Conservation (phyloP, 805 yeast genomes). For the Zygosaccharomyces kombuchaensis region DNA sequence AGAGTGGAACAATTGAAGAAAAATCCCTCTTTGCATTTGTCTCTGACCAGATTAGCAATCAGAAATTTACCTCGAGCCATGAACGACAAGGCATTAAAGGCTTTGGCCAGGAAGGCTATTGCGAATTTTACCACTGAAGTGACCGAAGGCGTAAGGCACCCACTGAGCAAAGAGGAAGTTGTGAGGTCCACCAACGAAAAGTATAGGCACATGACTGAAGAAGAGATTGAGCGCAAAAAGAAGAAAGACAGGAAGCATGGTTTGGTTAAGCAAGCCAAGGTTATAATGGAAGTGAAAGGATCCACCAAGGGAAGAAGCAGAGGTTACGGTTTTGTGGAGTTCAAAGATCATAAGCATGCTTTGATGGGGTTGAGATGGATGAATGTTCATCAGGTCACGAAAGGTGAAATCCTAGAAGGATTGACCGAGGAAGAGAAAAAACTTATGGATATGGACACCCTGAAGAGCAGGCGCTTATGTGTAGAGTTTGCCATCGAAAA, state of each 20-base stretch:
- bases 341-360: slow-evolving; percentile 85
- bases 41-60: slow-evolving; percentile 92
- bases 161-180: slow-evolving; percentile 84
- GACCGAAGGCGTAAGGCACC: slow-evolving; percentile 66
- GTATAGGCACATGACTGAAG: slow-evolving; percentile 37
- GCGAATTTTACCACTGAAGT: slow-evolving; percentile 93
- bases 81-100: slow-evolving; percentile 84
- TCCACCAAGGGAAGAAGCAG: slow-evolving; percentile 83
- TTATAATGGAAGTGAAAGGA: slow-evolving; percentile 88
- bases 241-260: slow-evolving; percentile 75
- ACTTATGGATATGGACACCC: slow-evolving; percentile 48
- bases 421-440: slow-evolving; percentile 63
- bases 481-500: slow-evolving; percentile 96
- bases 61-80: slow-evolving; percentile 91
- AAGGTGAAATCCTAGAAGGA: slow-evolving; percentile 68
- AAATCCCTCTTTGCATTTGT: slow-evolving; percentile 86
- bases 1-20: slow-evolving; percentile 87
- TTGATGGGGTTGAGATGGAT: slow-evolving; percentile 96
- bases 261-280: slow-evolving; percentile 89
- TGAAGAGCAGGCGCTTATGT: slow-evolving; percentile 67
- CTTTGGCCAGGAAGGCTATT: slow-evolving; percentile 89
- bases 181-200: slow-evolving; percentile 72
- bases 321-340: slow-evolving; percentile 95
- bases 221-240: slow-evolving; percentile 37
- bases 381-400: slow-evolving; percentile 82